A percentile compares a stretch with the other conserved stretches of the same genome.
Evolutionary conservation across 2,329 filamentous ascomycete genomes (phyloP).

Genomic region (Amylocarpus encephaloides): DNA sequence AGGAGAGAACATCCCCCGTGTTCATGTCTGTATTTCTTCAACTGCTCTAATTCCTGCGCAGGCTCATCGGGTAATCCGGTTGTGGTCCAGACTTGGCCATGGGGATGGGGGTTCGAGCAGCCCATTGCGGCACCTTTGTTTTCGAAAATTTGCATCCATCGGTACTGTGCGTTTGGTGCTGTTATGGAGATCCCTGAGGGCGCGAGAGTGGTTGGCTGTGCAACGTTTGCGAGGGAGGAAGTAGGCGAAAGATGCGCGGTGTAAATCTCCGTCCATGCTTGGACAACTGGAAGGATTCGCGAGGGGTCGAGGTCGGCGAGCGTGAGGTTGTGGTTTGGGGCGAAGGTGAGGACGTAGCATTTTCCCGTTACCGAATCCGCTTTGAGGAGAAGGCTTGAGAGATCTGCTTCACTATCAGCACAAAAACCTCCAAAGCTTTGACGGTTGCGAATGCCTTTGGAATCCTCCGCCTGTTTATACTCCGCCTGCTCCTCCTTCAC

Average conservation of each 20-base stretch:
- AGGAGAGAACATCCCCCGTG: slow-evolving; percentile 71
- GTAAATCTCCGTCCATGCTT: slow-evolving; percentile 91
- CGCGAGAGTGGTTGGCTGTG: slow-evolving; percentile 38
- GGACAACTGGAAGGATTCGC: slow-evolving; percentile 75
- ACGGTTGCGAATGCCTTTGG: slow-evolving; percentile 18
- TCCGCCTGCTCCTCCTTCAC: slow-evolving; percentile 89
- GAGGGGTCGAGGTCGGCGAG: slow-evolving; percentile 77
- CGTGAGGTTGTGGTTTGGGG: slow-evolving; percentile 81
- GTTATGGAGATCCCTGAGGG: slow-evolving; percentile 35
- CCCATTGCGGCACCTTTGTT: slow-evolving; percentile 98
- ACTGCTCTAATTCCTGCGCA: slow-evolving; percentile 66
- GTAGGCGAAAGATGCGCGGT: slow-evolving; percentile 69
- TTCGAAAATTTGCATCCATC: slow-evolving; percentile 99
- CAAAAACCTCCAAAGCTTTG: neutral
- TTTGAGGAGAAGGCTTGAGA: slow-evolving; percentile 69
- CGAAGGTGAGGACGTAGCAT: slow-evolving; percentile 96
- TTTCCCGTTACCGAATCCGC: slow-evolving; percentile 86
- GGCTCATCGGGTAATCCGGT: slow-evolving; percentile 88
- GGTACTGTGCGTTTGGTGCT: slow-evolving; percentile 67
- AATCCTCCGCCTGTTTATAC: slow-evolving; percentile 46
- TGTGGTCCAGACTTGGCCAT: slow-evolving; percentile 95
- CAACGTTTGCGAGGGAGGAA: slow-evolving; percentile 49
- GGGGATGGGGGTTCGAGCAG: slow-evolving; percentile 96
- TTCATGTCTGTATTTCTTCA: slow-evolving; percentile 70
- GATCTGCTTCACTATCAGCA: slow-evolving; percentile 42